Evolutionary conservation across 2,329 filamentous ascomycete genomes (phyloP), one percentile per base, ranked within the genome.

Genomic region (Emergomyces africanus): DNA sequence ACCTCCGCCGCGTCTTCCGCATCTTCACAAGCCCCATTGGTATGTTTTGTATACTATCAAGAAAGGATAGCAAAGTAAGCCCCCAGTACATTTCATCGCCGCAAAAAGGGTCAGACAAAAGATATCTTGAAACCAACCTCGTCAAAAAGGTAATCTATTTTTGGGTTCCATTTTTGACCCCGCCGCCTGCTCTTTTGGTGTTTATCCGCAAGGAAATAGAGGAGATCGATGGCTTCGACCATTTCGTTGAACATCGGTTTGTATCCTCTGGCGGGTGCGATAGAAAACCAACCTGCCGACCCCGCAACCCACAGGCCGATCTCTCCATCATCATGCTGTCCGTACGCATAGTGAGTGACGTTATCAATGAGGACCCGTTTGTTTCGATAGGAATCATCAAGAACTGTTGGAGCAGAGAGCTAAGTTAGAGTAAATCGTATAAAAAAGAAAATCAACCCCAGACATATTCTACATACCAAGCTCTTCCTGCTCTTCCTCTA

Each of bases 181-280:
- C 69, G 67, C 44, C 71, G 65, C 48, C 46, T 53, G 64, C 71
- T 72, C 63, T 73, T 74, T 55, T 72, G 69, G 64, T 84, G 79
- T 25, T 78, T 76, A 65, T 86, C 83, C n/a, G 78, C 79, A 54
- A 84, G 68, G 66, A 83, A 85, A 67, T 85, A 85, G 9, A 85
- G 72, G 60, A 84, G 66, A 63, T 81, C 76, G 41, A 86, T 78
- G 1, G 81, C 82, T 68, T 83, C 78, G 2, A 79, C 72, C 73
- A 85, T 84, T 25, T 79, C 75, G 53, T 78, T 74, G 69, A 78
- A 84, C 42, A 78, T 77, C 1, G 72, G 68, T 61, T 76, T 71
- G 67, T 84, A 86, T 1, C 74, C 73, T 62, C 75, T 74, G 46
- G 77, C 72, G 2, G 83, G 82, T 35, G 73, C 72, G 53, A 86